Percentiles rank a stretch among this genome's conserved stretches.
Evolutionary conservation across 139 green algal genomes (phyloP).

Genomic region (Auxenochlorella pyrenoidosa): DNA sequence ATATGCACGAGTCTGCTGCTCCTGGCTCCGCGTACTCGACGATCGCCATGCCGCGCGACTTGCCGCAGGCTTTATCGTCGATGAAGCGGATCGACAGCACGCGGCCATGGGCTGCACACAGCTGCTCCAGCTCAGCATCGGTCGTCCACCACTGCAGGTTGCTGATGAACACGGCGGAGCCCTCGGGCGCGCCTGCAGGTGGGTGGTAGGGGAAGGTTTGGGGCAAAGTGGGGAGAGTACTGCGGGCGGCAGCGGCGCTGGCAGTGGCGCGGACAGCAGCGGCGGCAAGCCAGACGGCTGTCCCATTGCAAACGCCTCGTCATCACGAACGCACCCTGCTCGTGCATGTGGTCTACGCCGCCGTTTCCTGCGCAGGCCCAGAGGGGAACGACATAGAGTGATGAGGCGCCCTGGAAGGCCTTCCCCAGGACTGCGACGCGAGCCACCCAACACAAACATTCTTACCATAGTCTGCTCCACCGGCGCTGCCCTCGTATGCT

Average conservation of each 20-base stretch:
- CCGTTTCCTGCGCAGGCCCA: neutral
- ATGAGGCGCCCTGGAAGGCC: neutral
- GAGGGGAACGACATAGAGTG: neutral
- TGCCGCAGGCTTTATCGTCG: conserved; percentile 86
- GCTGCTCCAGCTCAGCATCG: conserved; percentile 87
- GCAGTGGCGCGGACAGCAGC: neutral
- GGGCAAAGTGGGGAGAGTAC: neutral
- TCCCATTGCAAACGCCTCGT: neutral
- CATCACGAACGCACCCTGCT: neutral
- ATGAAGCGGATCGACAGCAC: conserved; percentile 79
- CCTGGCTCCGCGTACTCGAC: conserved; percentile 74
- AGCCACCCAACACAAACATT: neutral
- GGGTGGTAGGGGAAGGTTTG: too few relatives aligned
- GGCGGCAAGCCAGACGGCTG: neutral
- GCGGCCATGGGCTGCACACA: conserved; percentile 66
- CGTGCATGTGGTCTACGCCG: conserved; percentile 5
- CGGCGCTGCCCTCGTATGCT: too few relatives aligned
- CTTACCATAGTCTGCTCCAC: neutral
- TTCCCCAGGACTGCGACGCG: too few relatives aligned
- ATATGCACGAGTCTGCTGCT: conserved; percentile 66
- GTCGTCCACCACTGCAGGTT: conserved; percentile 96
- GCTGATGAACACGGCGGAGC: conserved; percentile 74
- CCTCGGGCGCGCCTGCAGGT: neutral
- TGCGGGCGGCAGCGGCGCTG: neutral
- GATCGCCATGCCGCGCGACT: conserved; percentile 83